Percentiles rank a stretch among this genome's conserved stretches.
Conservation (phyloP, 139 green algal species). For the Haematococcus lacustris region DNA sequence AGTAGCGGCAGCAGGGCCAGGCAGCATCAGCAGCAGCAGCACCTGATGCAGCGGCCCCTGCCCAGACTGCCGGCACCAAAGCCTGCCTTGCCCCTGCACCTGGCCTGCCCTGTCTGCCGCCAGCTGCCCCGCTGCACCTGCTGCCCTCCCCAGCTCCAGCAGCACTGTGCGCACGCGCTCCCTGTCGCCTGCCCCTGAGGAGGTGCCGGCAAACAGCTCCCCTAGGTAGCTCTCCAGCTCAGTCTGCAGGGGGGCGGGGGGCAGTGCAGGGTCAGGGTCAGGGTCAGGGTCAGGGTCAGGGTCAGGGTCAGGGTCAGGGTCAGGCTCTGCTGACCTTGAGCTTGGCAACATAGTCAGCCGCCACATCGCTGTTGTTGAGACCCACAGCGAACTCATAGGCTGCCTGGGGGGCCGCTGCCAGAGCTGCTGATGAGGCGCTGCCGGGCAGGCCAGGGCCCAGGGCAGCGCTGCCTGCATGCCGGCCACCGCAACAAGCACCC, state of each 20-base stretch:
- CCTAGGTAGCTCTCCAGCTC: conserved; percentile 67
- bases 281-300: too few relatives aligned
- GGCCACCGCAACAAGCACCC: not conserved
- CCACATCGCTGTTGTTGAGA: conserved; percentile 81
- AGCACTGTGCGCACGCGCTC: conserved; percentile 21
- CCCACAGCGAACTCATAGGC: conserved; percentile 28
- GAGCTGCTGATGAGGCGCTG: not conserved
- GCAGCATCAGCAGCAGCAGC: too few relatives aligned
- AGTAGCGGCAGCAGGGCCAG: not conserved
- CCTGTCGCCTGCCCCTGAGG: conserved; percentile 2
- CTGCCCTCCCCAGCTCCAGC: conserved; percentile 45
- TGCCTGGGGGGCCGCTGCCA: not conserved
- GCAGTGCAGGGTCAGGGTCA: too few relatives aligned
- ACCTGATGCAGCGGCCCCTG: too few relatives aligned
- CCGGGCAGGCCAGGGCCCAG: not conserved
- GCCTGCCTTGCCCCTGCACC: not conserved
- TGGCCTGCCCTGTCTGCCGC: not conserved
- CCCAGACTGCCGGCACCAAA: too few relatives aligned
- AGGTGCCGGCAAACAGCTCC: not conserved
- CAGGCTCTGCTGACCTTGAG: conserved; percentile 50
- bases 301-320: too few relatives aligned
- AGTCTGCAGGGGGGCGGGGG: conserved; percentile 3
- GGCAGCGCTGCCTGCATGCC: not conserved
- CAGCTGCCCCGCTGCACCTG: not conserved
- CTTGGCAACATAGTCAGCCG: conserved; percentile 71